These are phyloP conservation scores for Gremmenia infestans DNA, from an alignment of 2,329 filamentous ascomycete genomes.

Conservation along the genomic window DNA sequence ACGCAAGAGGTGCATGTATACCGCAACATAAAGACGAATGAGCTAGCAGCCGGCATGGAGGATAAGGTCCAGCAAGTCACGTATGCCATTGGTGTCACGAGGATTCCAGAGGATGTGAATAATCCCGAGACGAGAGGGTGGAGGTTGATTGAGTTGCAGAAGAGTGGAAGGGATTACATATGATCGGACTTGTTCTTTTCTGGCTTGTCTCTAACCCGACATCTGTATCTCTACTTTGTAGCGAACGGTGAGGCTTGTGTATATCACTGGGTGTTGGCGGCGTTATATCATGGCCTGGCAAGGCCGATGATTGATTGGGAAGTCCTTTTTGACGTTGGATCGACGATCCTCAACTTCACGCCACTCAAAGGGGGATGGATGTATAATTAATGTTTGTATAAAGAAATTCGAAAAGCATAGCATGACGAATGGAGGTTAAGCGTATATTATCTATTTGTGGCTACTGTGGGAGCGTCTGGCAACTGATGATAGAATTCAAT, in stretches of 20 bases:
- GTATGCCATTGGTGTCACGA: constrained; percentile 93
- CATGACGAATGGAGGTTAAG: not conserved
- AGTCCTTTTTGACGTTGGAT: not conserved
- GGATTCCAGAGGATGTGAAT: constrained; percentile 90
- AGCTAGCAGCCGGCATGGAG: constrained; percentile 95
- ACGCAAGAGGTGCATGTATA: constrained; percentile 98
- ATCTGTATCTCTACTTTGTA: constrained; percentile 1
- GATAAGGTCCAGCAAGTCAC: constrained; percentile 98
- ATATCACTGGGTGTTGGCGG: not conserved
- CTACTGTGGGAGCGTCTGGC: too few relatives aligned
- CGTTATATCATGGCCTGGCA: not conserved
- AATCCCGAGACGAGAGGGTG: constrained; percentile 96
- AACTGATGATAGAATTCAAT: too few relatives aligned
- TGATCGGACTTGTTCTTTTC: constrained; percentile 36
- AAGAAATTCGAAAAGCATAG: not conserved
- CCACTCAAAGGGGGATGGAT: not conserved
- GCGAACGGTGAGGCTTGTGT: not conserved
- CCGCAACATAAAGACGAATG: constrained; percentile 80
- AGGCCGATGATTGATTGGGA: not conserved
- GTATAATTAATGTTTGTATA: not conserved
- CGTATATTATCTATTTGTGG: too few relatives aligned
- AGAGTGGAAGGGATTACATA: constrained; percentile 89
- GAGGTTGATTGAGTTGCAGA: constrained; percentile 97
- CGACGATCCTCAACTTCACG: not conserved
- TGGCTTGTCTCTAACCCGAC: not conserved